phyloP scores from a whole-genome alignment of 208 protist species.

The Entamoeba histolytica region DNA sequence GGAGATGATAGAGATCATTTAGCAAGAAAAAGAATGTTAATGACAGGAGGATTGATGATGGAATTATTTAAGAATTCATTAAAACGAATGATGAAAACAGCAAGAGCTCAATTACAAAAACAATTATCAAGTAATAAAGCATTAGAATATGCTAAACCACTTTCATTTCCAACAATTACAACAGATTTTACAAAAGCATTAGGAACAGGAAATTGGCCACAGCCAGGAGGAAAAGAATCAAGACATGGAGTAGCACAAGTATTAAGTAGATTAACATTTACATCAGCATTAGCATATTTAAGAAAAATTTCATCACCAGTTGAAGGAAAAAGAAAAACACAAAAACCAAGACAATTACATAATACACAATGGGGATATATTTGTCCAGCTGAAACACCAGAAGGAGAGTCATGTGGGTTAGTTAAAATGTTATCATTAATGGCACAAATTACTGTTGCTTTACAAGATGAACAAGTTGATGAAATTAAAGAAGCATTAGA shows the following conservation, averaged over 20 bases:
- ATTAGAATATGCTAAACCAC: slow-evolving; percentile 58
- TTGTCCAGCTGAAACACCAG: slow-evolving; percentile 94
- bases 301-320: slow-evolving; percentile 89
- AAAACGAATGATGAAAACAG: slow-evolving; percentile 41
- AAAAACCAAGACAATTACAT: slow-evolving; percentile 68
- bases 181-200: slow-evolving; percentile 78
- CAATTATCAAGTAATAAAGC: slow-evolving; percentile 58
- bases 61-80: slow-evolving; percentile 93
- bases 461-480: not conserved
- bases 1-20: slow-evolving; percentile 14
- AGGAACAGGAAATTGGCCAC: slow-evolving; percentile 71
- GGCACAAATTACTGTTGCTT: slow-evolving; percentile 85
- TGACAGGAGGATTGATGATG: slow-evolving; percentile 81
- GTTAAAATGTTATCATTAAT: slow-evolving; percentile 97
- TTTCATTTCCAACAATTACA: slow-evolving; percentile 73
- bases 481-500: not conserved
- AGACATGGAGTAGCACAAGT: slow-evolving; percentile 71
- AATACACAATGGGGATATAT: slow-evolving; percentile 97
- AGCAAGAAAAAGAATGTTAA: slow-evolving; percentile 37
- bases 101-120: slow-evolving; percentile 25
- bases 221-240: slow-evolving; percentile 81
- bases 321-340: slow-evolving; percentile 91
- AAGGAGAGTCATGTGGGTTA: slow-evolving; percentile 88
- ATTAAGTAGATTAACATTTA: slow-evolving; percentile 88
- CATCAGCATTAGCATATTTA: slow-evolving; percentile 90